Base-by-base conservation (phyloP, 2,329 filamentous ascomycete genomes). In the Erysiphe neolycopersici region DNA sequence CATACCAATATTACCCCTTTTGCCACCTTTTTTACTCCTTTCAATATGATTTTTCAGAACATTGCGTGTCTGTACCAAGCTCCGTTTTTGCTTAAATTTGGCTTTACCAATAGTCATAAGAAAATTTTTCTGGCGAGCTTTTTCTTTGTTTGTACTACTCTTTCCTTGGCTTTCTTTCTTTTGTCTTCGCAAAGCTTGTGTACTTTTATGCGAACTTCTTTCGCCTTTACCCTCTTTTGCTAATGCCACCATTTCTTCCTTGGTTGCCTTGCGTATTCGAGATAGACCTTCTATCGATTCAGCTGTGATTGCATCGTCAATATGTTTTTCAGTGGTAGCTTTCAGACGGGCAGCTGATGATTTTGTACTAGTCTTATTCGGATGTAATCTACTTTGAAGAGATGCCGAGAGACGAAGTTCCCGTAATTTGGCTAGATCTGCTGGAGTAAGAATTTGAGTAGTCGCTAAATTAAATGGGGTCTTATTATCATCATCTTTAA, bases 21-120 rank as follows among this genome's bases (percentile, higher is more conserved):
- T 74, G 6, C 87, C 87, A 43, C 85, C 87, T 47, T 74, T 74
- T 64, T 91, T 91, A 57, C 74, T 75, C 58, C 85, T 70, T 45
- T 85, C 76, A 26, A 87, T 69, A 60, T 95, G 87, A 2, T 75
- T 79, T 58, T 72, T 77, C 50, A 95, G 61, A 32, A 84, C 73
- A 62, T 78, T 83, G 56, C 72, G 73, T 49, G 83, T 84, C 62
- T 94, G 78, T 12, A 81, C 73, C 60, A 98, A 64, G 70, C 83
- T 93, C 56, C 85, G 71, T 76, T 94, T 94, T 56, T 89, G 79
- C 68, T 95, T 98, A 51, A 70, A 72, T 68, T 89, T 91, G 11
- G 89, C 89, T 67, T 98, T 95, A 46, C 87, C 82, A 47, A 98
- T 63, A 35, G 87, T 95, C 89, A 98, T 98, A 54, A 98, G 59